A percentile compares a stretch with the other conserved stretches of the same genome.
Evolutionary conservation across 202 grass and related monocot genomes (phyloP).

Genomic region (Setaria viridis): DNA sequence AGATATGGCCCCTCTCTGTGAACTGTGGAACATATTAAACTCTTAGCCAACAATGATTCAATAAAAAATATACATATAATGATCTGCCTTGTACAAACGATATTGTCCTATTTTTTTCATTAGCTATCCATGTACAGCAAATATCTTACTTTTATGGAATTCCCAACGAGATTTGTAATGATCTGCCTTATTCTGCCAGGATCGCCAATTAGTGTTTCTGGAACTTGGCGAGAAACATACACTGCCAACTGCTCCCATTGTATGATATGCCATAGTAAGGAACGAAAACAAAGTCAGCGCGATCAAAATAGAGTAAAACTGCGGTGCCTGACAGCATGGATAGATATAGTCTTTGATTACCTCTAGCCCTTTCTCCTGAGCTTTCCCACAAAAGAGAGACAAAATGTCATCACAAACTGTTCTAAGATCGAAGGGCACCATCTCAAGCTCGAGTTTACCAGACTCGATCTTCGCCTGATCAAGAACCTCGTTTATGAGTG

Average conservation of each 20-base stretch:
- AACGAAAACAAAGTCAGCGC: conserved; percentile 35
- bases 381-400: conserved; percentile 95
- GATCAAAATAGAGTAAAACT: conserved; percentile 35
- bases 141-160: conserved; percentile 92
- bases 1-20: conserved; percentile 94
- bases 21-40: conserved; percentile 64
- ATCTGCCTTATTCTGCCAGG: conserved; percentile 92
- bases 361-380: conserved; percentile 95
- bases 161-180: conserved; percentile 96
- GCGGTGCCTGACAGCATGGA: not conserved
- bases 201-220: conserved; percentile 85
- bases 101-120: conserved; percentile 19
- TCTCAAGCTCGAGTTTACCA: conserved; percentile 96
- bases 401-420: conserved; percentile 88
- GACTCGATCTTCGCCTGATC: conserved; percentile 99
- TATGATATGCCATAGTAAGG: not conserved
- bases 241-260: conserved; percentile 63
- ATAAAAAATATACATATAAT: conserved; percentile 8
- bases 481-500: conserved; percentile 96
- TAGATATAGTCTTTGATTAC: conserved; percentile 49
- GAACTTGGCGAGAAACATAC: conserved; percentile 93
- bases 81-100: not conserved
- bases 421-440: conserved; percentile 81
- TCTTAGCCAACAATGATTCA: conserved; percentile 40
- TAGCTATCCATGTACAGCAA: conserved; percentile 38